Base-by-base conservation (phyloP, 225 moss, liverwort and hornwort species). In the Takakia lepidozioides region DNA sequence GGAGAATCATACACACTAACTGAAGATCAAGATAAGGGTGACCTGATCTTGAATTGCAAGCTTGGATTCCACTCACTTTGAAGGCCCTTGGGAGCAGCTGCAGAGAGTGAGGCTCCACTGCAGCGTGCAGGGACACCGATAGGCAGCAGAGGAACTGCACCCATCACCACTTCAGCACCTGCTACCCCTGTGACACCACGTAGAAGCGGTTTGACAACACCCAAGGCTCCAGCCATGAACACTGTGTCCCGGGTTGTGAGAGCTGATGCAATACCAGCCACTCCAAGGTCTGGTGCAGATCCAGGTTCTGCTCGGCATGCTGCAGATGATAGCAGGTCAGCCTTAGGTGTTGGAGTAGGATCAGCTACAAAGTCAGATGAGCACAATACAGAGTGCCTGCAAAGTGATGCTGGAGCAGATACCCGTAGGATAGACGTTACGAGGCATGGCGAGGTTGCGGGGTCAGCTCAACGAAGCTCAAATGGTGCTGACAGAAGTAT, bases 381-480 rank as follows among this genome's bases (percentile, higher is more conserved):
- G 36, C 57, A 62, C 57, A 78, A 73, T 52, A 58, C 68, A 64
- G 76, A 89, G 52, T 68, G 61, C 25, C 74, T 69, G 47, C 85
- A 73, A 59, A 74, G 93, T 53, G 85, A 86, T 64, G 83, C 83
- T 38, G 74, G 68, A 41, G 76, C 71, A 19, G 86, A 84, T 64
- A 6, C 32, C 11, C 32, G 7, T 32, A 88, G 88, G 78, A 76
- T 75, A 84, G 84, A 93, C 66, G 61, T 74, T 44, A 50, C 60
- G 40, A 46, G 69, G 7, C 81, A 72, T 53, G 51, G 43, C 39
- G 79, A 55, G 56, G 81, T 78, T 41, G 65, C 79, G 24, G 73
- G 65, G 40, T 69, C 74, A 36, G 55, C 86, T 7, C 64, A 65
- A 16, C 62, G 62, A 36, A 58, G 43, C 18, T 27, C 50, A 54